Percentiles rank a stretch among this genome's conserved stretches.
Conservation (phyloP, 768 basidiomycete species). For the Tricholoma saponaceum region DNA sequence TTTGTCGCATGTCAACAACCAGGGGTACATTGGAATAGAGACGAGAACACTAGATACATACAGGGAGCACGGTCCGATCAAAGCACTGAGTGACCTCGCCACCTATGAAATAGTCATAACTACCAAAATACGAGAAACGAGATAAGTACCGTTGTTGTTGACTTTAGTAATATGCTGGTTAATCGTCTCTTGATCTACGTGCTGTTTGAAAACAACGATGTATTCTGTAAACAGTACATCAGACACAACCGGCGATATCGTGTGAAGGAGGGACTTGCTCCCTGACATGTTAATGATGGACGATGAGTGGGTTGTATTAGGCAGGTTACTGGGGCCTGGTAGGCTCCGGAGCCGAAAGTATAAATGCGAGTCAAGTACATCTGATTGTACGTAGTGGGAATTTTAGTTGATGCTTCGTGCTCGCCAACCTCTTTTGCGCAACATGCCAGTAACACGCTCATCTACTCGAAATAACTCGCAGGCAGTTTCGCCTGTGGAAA, state of each 20-base stretch:
- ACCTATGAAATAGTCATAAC: constrained; percentile 23
- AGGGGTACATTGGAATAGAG: no score
- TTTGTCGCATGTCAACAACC: background rate
- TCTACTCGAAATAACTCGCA: constrained; percentile 13
- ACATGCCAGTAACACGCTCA: constrained; percentile 32
- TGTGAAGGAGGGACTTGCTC: background rate
- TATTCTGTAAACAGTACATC: constrained; percentile 31
- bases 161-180: constrained; percentile 37
- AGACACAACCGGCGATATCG: background rate
- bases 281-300: background rate
- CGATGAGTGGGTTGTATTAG: background rate
- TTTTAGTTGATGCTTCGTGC: background rate
- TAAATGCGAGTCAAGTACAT: no score
- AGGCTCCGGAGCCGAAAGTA: background rate
- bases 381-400: no score
- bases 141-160: constrained; percentile 28
- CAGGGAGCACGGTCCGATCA: constrained; percentile 31
- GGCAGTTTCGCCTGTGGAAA: constrained; percentile 2
- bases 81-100: constrained; percentile 40
- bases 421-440: background rate
- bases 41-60: no score
- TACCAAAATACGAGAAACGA: background rate
- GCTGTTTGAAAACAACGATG: constrained; percentile 54
- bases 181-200: constrained; percentile 35
- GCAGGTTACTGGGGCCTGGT: no score